phyloP scores from a whole-genome alignment of 495 filamentous ascomycete species.

The Niebla homalea region DNA sequence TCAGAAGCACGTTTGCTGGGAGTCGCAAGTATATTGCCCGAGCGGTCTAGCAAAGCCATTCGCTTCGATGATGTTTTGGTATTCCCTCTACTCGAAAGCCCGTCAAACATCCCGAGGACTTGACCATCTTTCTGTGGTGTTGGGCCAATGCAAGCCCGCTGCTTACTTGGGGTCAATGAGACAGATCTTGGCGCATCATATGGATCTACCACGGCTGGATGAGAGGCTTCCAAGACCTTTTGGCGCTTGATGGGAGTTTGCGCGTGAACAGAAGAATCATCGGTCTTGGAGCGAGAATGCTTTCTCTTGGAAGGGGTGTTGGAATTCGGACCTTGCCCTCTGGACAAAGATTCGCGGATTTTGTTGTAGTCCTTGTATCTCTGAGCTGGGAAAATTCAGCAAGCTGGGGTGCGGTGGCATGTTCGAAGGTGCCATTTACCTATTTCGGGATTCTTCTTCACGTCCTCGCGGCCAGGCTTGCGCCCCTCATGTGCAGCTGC shows the following conservation, averaged over 20 bases:
- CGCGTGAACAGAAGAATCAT: constrained; percentile 45
- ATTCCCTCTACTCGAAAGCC: constrained; percentile 34
- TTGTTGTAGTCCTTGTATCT: constrained; percentile 90
- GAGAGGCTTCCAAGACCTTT: constrained; percentile 4
- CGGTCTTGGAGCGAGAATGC: constrained; percentile 26
- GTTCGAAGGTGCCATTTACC: constrained; percentile 36
- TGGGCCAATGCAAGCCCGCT: constrained; percentile 15
- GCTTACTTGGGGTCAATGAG: constrained; percentile 8
- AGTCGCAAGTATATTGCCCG: constrained; percentile 2
- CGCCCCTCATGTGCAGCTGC: constrained; percentile 50
- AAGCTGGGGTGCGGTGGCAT: neutral
- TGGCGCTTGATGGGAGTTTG: constrained; percentile 25
- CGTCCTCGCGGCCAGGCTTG: constrained; percentile 73
- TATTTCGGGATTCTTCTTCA: constrained; percentile 71
- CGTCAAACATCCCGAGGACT: constrained; percentile 83
- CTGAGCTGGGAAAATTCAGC: constrained; percentile 36
- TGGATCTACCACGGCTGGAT: constrained; percentile 3
- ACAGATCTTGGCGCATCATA: constrained; percentile 4
- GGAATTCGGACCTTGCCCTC: constrained; percentile 25
- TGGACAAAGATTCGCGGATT: constrained; percentile 46
- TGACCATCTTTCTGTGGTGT: constrained; percentile 85
- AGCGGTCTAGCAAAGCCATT: neutral
- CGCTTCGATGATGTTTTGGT: constrained; percentile 28
- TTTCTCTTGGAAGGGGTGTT: constrained; percentile 35
- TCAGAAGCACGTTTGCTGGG: constrained; percentile 4